Conservation (phyloP, 768 basidiomycete species). For the Pluteus cervinus region DNA sequence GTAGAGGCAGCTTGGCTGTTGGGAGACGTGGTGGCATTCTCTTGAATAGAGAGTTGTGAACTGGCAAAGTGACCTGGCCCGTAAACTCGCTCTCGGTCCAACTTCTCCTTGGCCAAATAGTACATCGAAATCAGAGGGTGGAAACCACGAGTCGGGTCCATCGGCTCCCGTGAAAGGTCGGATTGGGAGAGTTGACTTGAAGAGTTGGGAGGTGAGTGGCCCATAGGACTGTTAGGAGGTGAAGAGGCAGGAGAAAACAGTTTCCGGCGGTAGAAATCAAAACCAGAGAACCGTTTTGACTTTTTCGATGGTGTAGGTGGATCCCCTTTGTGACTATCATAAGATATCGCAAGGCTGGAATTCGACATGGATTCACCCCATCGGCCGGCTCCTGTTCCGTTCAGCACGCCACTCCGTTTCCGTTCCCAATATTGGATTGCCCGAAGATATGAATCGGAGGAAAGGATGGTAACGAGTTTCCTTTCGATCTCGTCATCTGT, state of each 20-base stretch:
- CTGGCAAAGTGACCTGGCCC: conserved; percentile 92
- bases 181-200: conserved; percentile 47
- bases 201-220: conserved; percentile 55
- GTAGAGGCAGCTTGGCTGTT: too few species aligned
- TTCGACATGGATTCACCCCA: conserved; percentile 61
- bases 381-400: conserved; percentile 22
- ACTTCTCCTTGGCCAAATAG: conserved; percentile 91
- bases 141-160: conserved; percentile 89
- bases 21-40: conserved; percentile 11
- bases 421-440: conserved; percentile 78
- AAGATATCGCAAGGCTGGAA: conserved; percentile 65
- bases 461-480: conserved; percentile 64
- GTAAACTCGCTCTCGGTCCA: conserved; percentile 91
- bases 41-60: conserved; percentile 68
- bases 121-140: conserved; percentile 96
- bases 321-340: conserved; percentile 35
- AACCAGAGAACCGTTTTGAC: conserved; percentile 85
- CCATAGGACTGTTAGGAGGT: conserved; percentile 32
- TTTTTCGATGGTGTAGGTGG: conserved; percentile 49
- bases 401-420: conserved; percentile 40
- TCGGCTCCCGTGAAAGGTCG: conserved; percentile 43
- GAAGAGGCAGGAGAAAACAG: conserved; percentile 64
- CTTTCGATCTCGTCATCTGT: conserved; percentile 79
- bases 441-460: conserved; percentile 69
- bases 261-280: conserved; percentile 92